phyloP scores from a whole-genome alignment of 1,139 yeast species.

The Zhuliangozyma blackwelliae region DNA sequence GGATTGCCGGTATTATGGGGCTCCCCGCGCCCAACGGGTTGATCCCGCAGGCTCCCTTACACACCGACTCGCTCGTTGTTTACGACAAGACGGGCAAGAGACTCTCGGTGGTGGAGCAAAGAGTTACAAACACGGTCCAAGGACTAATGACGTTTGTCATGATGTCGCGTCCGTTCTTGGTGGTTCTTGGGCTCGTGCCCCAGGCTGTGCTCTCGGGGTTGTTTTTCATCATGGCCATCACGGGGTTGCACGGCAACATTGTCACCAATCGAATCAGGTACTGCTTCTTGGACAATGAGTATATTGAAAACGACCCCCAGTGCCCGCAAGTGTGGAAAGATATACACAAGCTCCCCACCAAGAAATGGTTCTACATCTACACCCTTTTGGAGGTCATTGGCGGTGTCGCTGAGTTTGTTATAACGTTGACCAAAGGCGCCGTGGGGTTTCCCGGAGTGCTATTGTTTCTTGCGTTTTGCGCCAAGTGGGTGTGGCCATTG shows the following conservation, averaged over 20 bases:
- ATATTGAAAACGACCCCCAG: conserved; percentile 28
- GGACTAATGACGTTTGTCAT: conserved; percentile 80
- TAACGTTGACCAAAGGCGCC: conserved; percentile 84
- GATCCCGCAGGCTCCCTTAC: conserved; percentile 95
- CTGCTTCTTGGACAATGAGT: conserved; percentile 57
- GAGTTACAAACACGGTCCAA: conserved; percentile 79
- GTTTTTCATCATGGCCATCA: conserved; percentile 88
- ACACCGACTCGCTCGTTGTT: conserved; percentile 73
- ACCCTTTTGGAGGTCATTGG: conserved; percentile 59
- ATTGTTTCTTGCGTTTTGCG: conserved; percentile 50
- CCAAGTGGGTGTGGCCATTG: conserved; percentile 65
- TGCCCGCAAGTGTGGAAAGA: conserved; percentile 37
- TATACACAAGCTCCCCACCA: conserved; percentile 29
- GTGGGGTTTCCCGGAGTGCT: conserved; percentile 92
- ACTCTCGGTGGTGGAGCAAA: conserved; percentile 76
- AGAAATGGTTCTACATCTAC: conserved; percentile 53
- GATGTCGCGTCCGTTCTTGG: conserved; percentile 84
- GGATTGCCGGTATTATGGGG: conserved; percentile 80
- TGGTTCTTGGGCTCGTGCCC: conserved; percentile 81
- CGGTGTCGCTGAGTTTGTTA: conserved; percentile 76
- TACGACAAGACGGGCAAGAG: conserved; percentile 44
- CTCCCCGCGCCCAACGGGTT: conserved; percentile 95
- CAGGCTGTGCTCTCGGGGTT: conserved; percentile 91
- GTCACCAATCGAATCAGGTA: conserved; percentile 62
- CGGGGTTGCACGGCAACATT: conserved; percentile 67